These are phyloP conservation scores for Anisodus tanguticus DNA, from an alignment of 257 asterid genomes.

Conservation along the genomic window DNA sequence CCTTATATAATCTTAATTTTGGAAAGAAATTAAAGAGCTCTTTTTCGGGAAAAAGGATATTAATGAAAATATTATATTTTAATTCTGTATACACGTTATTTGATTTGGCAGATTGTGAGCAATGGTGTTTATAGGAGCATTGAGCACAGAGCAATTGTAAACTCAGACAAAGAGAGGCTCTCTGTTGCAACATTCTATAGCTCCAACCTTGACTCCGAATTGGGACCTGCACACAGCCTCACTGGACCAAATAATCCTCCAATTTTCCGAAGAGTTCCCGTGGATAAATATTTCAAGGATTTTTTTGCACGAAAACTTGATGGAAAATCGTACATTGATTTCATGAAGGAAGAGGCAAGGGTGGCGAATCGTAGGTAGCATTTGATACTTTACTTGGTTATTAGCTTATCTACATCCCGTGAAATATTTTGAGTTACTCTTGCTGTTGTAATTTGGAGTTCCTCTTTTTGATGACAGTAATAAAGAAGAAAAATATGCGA, in stretches of 20 bases:
- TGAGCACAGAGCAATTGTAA: slow-evolving; percentile 59
- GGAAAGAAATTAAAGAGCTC: background rate
- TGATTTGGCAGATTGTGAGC: slow-evolving; percentile 47
- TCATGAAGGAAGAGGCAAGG: background rate
- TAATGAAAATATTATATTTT: background rate
- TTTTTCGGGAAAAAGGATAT: background rate
- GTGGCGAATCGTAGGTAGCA: background rate
- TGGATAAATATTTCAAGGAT: slow-evolving; percentile 41
- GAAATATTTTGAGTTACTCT: background rate
- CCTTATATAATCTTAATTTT: background rate
- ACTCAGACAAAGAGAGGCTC: slow-evolving; percentile 47
- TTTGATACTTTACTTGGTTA: background rate
- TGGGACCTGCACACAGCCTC: slow-evolving; percentile 59
- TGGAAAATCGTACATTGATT: background rate
- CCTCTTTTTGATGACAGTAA: background rate
- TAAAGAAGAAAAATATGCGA: too few species aligned
- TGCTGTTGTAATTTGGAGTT: background rate
- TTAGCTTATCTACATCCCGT: background rate
- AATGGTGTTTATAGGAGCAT: slow-evolving; percentile 55
- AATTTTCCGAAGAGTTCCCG: slow-evolving; percentile 37
- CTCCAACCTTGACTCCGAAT: slow-evolving; percentile 42
- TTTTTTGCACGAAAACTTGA: slow-evolving; percentile 46
- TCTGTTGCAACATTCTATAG: slow-evolving; percentile 57
- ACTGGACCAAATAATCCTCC: slow-evolving; percentile 48
- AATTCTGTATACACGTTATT: background rate